Evolutionary conservation across 2,329 filamentous ascomycete genomes (phyloP).

Genomic region (Claviceps arundinis): DNA sequence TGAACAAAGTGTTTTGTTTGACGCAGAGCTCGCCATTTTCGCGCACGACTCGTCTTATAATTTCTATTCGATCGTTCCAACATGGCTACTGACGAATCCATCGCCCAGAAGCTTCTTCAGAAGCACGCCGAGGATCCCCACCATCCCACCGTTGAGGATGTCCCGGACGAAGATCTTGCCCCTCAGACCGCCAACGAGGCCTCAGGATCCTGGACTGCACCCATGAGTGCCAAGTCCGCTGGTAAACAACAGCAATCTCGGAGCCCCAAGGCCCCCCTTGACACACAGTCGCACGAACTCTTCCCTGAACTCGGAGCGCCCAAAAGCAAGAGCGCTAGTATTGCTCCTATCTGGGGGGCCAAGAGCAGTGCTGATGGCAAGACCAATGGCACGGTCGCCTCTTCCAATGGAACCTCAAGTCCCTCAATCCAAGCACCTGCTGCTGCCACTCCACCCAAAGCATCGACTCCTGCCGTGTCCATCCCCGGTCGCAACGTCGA

Average conservation of each 20-base stretch:
- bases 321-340: conserved; percentile 53
- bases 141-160: conserved; percentile 66
- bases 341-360: conserved; percentile 64
- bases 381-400: conserved; percentile 39
- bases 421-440: conserved; percentile 52
- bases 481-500: conserved; percentile 78
- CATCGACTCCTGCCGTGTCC: conserved; percentile 39
- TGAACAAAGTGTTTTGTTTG: neutral
- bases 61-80: conserved; percentile 7
- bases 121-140: conserved; percentile 43
- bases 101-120: conserved; percentile 50
- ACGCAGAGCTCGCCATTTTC: neutral
- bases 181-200: conserved; percentile 36
- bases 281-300: conserved; percentile 77
- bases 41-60: neutral
- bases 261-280: conserved; percentile 36
- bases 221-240: conserved; percentile 48
- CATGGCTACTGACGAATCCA: conserved; percentile 39
- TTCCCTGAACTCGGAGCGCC: conserved; percentile 79
- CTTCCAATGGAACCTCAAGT: conserved; percentile 43
- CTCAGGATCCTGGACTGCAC: conserved; percentile 32
- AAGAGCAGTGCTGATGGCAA: conserved; percentile 44
- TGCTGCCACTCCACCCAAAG: conserved; percentile 27
- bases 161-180: conserved; percentile 62
- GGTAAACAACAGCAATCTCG: conserved; percentile 53